Base-by-base conservation (phyloP, 2,329 filamentous ascomycete genomes). In the Aspergillus phoenicis region DNA sequence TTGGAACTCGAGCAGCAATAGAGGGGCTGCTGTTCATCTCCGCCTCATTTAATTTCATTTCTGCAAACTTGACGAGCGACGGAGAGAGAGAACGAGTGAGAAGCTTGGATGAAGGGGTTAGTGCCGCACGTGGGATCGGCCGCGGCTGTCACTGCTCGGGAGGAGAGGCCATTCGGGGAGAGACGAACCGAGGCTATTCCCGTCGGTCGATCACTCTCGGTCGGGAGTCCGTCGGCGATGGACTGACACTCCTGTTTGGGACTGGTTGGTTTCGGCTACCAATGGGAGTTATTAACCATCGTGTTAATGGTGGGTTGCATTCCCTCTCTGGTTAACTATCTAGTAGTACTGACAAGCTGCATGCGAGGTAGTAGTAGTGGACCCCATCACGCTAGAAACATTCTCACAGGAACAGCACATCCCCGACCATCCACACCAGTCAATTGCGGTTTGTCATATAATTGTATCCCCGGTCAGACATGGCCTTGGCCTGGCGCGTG, bases 391-490 rank as follows among this genome's bases (percentile, higher is more conserved):
- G 20, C 20, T 20, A 20, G 20, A 20, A 20, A 20, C 20, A 2
- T 20, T 33, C 30, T 4, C 11, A 33, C 30, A 33, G 30, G 10
- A 11, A 11, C 10, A 33, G 10, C 20, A 11, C 30, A 13, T 33
- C 11, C 30, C 11, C 4, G 11, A 33, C 30, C 30, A 13, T 13
- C 11, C 30, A 13, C 30, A 11, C 30, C 11, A 4, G 10, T 33
- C 11, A 33, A 33, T 33, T 33, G 4, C 54, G 54, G 17, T 57
- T 57, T 4, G 28, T 57, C 15, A 57, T 10, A 28, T 57, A 57
- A 43, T 57, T 24, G 4, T 22, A 57, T 13, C 54, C 54, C 7
- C 54, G 28, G n/a, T 57, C 54, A 17, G 41, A n/a, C 54, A 49
- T 57, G 8, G 11, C 30, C 43, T 49, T 57, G 10, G 54, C 54